These are phyloP conservation scores for Fusarium incarnatum DNA, from an alignment of 2,329 filamentous ascomycete species.

Conservation along the genomic window DNA sequence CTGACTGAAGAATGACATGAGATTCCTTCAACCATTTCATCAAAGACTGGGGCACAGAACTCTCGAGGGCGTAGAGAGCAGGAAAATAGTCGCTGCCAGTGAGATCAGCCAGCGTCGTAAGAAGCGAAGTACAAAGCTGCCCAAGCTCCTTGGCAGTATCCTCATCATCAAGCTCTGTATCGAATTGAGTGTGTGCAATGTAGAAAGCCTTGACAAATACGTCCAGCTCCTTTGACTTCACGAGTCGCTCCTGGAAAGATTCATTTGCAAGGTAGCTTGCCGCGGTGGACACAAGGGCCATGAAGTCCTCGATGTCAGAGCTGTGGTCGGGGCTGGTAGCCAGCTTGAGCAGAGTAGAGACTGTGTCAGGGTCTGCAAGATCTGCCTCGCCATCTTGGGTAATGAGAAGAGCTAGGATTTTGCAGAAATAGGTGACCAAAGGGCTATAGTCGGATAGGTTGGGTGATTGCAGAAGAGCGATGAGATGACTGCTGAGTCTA, in stretches of 20 bases:
- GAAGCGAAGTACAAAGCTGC: conserved; percentile 62
- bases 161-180: conserved; percentile 58
- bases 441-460: conserved; percentile 55
- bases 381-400: conserved; percentile 63
- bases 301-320: conserved; percentile 66
- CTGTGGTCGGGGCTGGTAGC: conserved; percentile 56
- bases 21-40: conserved; percentile 60
- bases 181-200: conserved; percentile 59
- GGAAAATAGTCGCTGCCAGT: conserved; percentile 63
- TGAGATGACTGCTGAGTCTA: conserved; percentile 61
- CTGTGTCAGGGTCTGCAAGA: conserved; percentile 59
- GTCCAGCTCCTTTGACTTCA: conserved; percentile 54
- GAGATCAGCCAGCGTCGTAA: conserved; percentile 64
- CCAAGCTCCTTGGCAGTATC: conserved; percentile 59
- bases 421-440: conserved; percentile 66
- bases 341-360: conserved; percentile 62
- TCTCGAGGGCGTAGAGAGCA: conserved; percentile 56
- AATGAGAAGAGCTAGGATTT: conserved; percentile 66
- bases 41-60: conserved; percentile 56
- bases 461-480: conserved; percentile 62
- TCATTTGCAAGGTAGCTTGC: conserved; percentile 67
- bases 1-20: conserved; percentile 62
- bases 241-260: conserved; percentile 61
- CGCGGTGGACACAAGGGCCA: conserved; percentile 63
- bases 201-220: conserved; percentile 62